Evolutionary conservation across 2,329 filamentous ascomycete species (phyloP).

Genomic region (Fusarium sp.): DNA sequence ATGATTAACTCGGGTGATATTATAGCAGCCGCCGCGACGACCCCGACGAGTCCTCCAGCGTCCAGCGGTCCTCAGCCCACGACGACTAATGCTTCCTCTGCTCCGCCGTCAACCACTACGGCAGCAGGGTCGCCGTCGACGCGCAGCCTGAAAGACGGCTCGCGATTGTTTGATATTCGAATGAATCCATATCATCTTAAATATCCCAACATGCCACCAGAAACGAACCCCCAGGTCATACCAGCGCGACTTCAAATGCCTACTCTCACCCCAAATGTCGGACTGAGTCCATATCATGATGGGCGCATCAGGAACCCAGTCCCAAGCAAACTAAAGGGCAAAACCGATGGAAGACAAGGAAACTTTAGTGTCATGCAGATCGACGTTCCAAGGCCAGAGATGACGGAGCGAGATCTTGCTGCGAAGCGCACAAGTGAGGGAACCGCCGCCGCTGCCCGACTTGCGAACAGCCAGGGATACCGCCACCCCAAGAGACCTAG

Average conservation of each 20-base stretch:
- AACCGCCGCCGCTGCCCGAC: slow-evolving; percentile 68
- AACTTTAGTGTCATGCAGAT: slow-evolving; percentile 75
- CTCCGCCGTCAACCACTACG: slow-evolving; percentile 8
- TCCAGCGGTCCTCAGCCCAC: background rate
- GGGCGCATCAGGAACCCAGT: slow-evolving; percentile 64
- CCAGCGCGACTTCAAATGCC: background rate
- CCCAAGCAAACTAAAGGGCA: slow-evolving; percentile 72
- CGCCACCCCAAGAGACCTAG: slow-evolving; percentile 60
- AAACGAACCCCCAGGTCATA: background rate
- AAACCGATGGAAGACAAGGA: slow-evolving; percentile 66
- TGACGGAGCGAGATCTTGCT: slow-evolving; percentile 63
- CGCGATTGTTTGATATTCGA: slow-evolving; percentile 18
- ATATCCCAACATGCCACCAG: background rate
- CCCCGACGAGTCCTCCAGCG: slow-evolving; percentile 5
- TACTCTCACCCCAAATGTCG: background rate
- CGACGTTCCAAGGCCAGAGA: slow-evolving; percentile 60
- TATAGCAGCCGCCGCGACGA: slow-evolving; percentile 24
- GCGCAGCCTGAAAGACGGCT: slow-evolving; percentile 18
- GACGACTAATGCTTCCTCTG: slow-evolving; percentile 9
- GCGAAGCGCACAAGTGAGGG: slow-evolving; percentile 72
- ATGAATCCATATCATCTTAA: slow-evolving; percentile 10
- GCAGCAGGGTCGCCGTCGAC: slow-evolving; percentile 2
- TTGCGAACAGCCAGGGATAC: slow-evolving; percentile 67
- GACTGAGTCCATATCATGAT: slow-evolving; percentile 44
- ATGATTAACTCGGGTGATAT: slow-evolving; percentile 27